Conservation (phyloP, 306 rosid genomes). For the Echinosophora koreensis region DNA sequence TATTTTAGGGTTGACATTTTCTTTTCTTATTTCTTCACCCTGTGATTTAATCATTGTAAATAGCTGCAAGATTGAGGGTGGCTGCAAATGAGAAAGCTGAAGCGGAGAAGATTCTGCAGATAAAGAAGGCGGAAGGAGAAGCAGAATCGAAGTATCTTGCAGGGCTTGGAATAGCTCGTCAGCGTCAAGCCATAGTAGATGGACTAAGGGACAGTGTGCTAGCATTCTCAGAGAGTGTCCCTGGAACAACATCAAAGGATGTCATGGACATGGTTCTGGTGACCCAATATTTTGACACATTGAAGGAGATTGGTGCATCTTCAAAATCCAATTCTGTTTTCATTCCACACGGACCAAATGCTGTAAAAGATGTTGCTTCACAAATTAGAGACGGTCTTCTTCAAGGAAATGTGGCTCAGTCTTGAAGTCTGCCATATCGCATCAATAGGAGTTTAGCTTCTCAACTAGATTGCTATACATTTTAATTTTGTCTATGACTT, state of each 20-base stretch:
- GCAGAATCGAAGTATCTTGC: constrained; percentile 90
- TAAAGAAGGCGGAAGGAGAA: constrained; percentile 90
- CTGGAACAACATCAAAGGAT: constrained; percentile 89
- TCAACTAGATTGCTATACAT: background rate
- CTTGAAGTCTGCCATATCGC: constrained; percentile 19
- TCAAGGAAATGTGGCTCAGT: constrained; percentile 52
- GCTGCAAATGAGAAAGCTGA: constrained; percentile 95
- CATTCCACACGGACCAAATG: constrained; percentile 96
- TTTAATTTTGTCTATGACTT: background rate
- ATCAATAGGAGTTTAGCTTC: constrained; percentile 2
- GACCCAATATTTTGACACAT: constrained; percentile 93
- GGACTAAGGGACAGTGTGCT: constrained; percentile 93
- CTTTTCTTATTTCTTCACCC: constrained; percentile 23
- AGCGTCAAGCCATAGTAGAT: constrained; percentile 94
- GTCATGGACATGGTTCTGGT: constrained; percentile 98
- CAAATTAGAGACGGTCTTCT: constrained; percentile 94
- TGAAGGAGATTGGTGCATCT: constrained; percentile 94
- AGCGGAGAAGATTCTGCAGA: constrained; percentile 88
- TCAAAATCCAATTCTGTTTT: constrained; percentile 88
- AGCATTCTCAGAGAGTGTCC: constrained; percentile 85
- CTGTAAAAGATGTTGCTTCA: constrained; percentile 79
- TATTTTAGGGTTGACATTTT: background rate
- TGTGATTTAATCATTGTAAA: constrained; percentile 28
- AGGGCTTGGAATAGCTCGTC: constrained; percentile 91
- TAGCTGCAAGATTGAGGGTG: constrained; percentile 89